Conservation (phyloP, 208 protist genomes). For the Leishmania aethiopica region DNA sequence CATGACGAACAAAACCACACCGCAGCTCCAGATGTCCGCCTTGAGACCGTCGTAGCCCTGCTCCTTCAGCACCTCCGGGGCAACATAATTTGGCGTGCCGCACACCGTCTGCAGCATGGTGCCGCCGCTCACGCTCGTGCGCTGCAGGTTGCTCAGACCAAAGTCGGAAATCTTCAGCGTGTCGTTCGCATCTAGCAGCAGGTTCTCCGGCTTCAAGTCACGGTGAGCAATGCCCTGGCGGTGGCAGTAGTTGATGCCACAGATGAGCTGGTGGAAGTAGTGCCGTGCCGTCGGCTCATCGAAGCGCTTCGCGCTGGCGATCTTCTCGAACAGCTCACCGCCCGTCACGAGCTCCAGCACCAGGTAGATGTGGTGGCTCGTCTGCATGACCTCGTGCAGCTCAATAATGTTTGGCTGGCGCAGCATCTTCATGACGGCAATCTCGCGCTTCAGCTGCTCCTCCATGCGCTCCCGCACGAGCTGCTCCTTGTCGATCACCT, state of each 20-base stretch:
- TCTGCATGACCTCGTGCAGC: conserved; percentile 90
- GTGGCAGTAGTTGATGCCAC: conserved; percentile 93
- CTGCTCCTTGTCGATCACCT: conserved; percentile 90
- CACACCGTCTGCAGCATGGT: conserved; percentile 88
- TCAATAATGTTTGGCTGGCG: conserved; percentile 88
- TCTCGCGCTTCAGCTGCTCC: conserved; percentile 92
- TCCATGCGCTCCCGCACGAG: conserved; percentile 87
- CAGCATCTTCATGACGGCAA: conserved; percentile 89
- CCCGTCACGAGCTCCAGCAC: conserved; percentile 91
- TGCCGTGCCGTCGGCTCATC: conserved; percentile 79
- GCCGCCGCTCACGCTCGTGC: conserved; percentile 38
- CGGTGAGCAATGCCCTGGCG: conserved; percentile 84
- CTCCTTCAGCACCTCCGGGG: conserved; percentile 93
- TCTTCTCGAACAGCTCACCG: conserved; percentile 94
- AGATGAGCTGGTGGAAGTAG: conserved; percentile 96
- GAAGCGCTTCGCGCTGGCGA: conserved; percentile 79
- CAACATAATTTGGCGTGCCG: conserved; percentile 91
- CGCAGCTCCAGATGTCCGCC: conserved; percentile 96
- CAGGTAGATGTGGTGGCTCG: conserved; percentile 88
- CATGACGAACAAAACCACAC: conserved; percentile 96
- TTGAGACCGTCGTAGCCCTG: conserved; percentile 90
- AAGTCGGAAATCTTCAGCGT: conserved; percentile 93
- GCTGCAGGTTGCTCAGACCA: conserved; percentile 87
- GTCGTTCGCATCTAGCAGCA: conserved; percentile 79
- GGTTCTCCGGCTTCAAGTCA: conserved; percentile 92